These are phyloP conservation scores for Ceratocystis colombiana DNA, from an alignment of 2,329 filamentous ascomycete genomes.

Conservation along the genomic window DNA sequence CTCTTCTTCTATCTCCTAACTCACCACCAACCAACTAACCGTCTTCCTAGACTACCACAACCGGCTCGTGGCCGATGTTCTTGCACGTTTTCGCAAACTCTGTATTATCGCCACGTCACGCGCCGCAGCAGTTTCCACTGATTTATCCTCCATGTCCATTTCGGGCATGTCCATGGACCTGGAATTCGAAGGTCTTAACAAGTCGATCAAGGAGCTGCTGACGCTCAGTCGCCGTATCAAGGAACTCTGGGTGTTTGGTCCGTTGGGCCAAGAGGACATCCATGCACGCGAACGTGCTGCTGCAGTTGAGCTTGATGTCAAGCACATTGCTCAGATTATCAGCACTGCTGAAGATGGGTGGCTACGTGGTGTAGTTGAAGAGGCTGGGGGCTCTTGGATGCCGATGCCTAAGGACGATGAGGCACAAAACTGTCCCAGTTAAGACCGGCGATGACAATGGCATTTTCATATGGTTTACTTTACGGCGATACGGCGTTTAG, in stretches of 20 bases:
- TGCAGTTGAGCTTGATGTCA: conserved; percentile 26
- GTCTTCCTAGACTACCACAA: conserved; percentile 36
- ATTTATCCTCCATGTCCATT: conserved; percentile 37
- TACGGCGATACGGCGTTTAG: not conserved
- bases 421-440: not conserved
- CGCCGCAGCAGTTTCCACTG: conserved; percentile 36
- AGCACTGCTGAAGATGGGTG: conserved; percentile 32
- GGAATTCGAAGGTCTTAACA: conserved; percentile 39
- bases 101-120: conserved; percentile 36
- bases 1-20: conserved; percentile 7
- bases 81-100: conserved; percentile 38
- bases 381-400: conserved; percentile 35
- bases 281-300: conserved; percentile 32
- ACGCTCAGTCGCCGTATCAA: conserved; percentile 38
- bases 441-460: not conserved
- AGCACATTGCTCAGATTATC: conserved; percentile 17
- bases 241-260: conserved; percentile 39
- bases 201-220: conserved; percentile 39
- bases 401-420: conserved; percentile 27
- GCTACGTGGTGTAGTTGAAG: conserved; percentile 33
- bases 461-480: no score
- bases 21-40: conserved; percentile 20
- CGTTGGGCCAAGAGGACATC: conserved; percentile 35
- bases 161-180: conserved; percentile 38
- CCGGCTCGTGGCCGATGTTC: conserved; percentile 38